Evolutionary conservation across 1,284 basidiomycete genomes (phyloP), one percentile per base, ranked within the genome.

Genomic region (Leccinum colubrinum): DNA sequence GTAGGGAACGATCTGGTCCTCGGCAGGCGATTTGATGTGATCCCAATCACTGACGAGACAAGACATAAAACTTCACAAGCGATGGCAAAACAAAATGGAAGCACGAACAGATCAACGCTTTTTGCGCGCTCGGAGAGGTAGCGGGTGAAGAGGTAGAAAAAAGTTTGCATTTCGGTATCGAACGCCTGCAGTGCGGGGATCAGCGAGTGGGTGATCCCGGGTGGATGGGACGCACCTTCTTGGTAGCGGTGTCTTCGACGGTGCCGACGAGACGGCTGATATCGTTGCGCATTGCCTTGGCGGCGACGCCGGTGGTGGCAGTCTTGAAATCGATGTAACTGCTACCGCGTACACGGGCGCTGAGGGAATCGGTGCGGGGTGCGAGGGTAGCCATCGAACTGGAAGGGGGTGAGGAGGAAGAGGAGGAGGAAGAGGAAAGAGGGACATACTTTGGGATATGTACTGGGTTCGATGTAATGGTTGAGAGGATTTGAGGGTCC

Each of bases 231-330:
- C 84, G 65, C 65, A 95, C 95, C 88, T 92, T 94, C 80, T 91
- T 92, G 65, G 90, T 89, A 55, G 81, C 77, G 48, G 86, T 83
- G 72, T 98, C 93, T 66, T 86, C 82, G 73, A 94, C 90, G 66
- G 88, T 89, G 71, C 82, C 81, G 72, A 98, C 94, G 83, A 99
- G 91, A 73, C 87, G 87, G 78, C 93, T 93, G 80, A 99, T 90
- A 83, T 99, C 97, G 76, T 98, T 98, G 81, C 95, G 90, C 97
- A 98, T 98, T 63, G 95, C 86, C 83, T 98, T 98, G 70, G 95
- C 94, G 46, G 95, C 92, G 71, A 99, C 93, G 70, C 97, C 97
- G 55, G 97, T 98, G 61, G 96, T 97, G 67, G 97, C 97, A 48
- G 95, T 97, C 84, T 97, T 97, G 88, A 97, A 97, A 82, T 97